These are phyloP conservation scores for Tetrastigma voinierianum DNA, from an alignment of 164 flowering plant genomes.

Conservation along the genomic window DNA sequence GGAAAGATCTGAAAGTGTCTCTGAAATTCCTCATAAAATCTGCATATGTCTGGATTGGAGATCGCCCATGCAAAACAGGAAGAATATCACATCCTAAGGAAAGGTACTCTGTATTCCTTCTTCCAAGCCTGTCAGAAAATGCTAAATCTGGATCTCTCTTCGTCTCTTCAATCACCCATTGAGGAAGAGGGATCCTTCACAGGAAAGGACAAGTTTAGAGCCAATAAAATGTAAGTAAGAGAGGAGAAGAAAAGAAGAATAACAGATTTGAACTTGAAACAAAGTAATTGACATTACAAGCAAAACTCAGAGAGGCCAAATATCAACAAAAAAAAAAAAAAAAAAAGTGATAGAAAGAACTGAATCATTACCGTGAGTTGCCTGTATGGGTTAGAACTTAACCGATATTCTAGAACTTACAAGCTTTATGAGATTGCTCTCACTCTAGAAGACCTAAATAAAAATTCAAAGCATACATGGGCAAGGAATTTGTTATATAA, in stretches of 20 bases:
- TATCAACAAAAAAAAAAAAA: too few relatives aligned
- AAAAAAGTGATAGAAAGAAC: too few relatives aligned
- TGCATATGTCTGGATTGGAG: slow-evolving; percentile 68
- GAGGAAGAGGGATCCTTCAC: slow-evolving; percentile 69
- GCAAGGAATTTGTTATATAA: too few relatives aligned
- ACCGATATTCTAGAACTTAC: too few relatives aligned
- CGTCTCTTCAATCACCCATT: slow-evolving; percentile 64
- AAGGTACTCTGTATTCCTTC: slow-evolving; percentile 57
- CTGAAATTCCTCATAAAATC: slow-evolving; percentile 74
- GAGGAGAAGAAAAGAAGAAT: background rate
- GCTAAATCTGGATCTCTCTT: slow-evolving; percentile 55
- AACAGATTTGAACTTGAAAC: background rate
- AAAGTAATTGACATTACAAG: too few relatives aligned
- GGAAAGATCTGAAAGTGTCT: slow-evolving; percentile 45
- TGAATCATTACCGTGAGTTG: too few relatives aligned
- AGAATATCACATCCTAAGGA: slow-evolving; percentile 69
- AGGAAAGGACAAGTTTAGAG: slow-evolving; percentile 11
- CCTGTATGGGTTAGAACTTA: too few relatives aligned
- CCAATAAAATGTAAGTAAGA: background rate
- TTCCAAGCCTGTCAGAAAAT: slow-evolving; percentile 60
- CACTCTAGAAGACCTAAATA: too few relatives aligned
- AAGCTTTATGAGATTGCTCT: too few relatives aligned
- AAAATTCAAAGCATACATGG: too few relatives aligned
- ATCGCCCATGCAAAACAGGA: slow-evolving; percentile 60
- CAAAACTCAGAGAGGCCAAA: too few relatives aligned